Conservation (phyloP, 148 eudicot species). For the Drosera capensis region DNA sequence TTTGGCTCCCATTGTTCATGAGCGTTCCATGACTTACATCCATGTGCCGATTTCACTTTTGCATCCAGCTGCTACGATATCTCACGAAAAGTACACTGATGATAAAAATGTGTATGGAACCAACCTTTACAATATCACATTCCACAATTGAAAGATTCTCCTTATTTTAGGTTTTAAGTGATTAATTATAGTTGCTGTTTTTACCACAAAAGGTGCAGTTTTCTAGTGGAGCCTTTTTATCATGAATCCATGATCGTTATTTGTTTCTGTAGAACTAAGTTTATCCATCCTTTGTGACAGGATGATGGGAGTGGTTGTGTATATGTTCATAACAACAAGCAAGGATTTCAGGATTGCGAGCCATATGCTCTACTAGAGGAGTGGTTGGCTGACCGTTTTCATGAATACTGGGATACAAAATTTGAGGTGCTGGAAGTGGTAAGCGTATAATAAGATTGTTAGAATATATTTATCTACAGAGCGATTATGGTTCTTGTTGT, state of each 20-base stretch:
- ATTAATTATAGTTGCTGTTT: not conserved
- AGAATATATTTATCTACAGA: too few relatives aligned
- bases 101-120: too few relatives aligned
- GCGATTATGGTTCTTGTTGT: not conserved
- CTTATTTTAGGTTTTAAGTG: not conserved
- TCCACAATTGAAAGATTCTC: not conserved
- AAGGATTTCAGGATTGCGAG: slow-evolving; percentile 70
- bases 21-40: too few relatives aligned
- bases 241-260: not conserved
- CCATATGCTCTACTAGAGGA: slow-evolving; percentile 48
- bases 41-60: too few relatives aligned
- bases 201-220: not conserved
- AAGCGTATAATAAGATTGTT: not conserved
- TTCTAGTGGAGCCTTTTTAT: not conserved
- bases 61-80: too few relatives aligned
- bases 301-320: slow-evolving; percentile 37
- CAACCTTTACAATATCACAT: not conserved
- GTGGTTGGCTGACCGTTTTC: slow-evolving; percentile 41
- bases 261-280: not conserved
- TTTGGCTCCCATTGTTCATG: too few relatives aligned
- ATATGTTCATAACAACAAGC: slow-evolving; percentile 68
- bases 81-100: too few relatives aligned
- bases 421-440: slow-evolving; percentile 43
- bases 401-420: slow-evolving; percentile 41
- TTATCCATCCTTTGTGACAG: slow-evolving; percentile 16